Evolutionary conservation across 306 rosid species (phyloP).

Genomic region (peach (Prunus persica)): Prunus_persica_NCBIv2 NC_034016.1:21394501-21395000

Average conservation of each 20-base stretch:
- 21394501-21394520: not conserved
- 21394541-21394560: too few relatives aligned
- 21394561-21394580: too few relatives aligned
- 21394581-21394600: too few relatives aligned
- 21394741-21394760: not conserved
- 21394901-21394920: not conserved
- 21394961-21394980: not conserved
- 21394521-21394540: too few relatives aligned
- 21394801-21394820: too few relatives aligned
- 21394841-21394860: not conserved
- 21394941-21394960: not conserved
- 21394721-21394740: not conserved
- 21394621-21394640: too few relatives aligned
- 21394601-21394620: too few relatives aligned
- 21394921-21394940: not conserved
- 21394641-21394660: too few relatives aligned
- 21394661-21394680: not conserved
- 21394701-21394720: slow-evolving; percentile 12
- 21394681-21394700: not conserved
- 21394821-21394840: too few relatives aligned
- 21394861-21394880: not conserved
- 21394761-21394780: not conserved
- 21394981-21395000: not conserved
- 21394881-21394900: not conserved
- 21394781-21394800: slow-evolving; percentile 2